Base-by-base conservation (phyloP, 2,329 filamentous ascomycete species). In the Fragosphaeria purpurea region DNA sequence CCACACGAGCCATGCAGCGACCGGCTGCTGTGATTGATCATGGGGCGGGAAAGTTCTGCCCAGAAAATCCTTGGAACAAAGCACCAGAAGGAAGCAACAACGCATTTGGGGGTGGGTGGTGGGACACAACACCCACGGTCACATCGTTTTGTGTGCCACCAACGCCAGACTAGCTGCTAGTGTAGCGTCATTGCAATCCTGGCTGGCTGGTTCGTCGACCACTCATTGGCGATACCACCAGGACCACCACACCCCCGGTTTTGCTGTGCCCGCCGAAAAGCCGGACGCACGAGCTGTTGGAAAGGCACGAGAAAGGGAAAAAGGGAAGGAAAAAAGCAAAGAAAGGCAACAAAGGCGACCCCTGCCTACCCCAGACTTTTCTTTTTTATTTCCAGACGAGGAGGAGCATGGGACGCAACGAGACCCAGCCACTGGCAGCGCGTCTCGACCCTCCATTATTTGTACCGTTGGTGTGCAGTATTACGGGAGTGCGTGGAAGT, bases 281-380 rank as follows among this genome's bases (percentile, higher is more conserved):
- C 47, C 47, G 41, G 35, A 13, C 41, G 22, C 22, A 22, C 22
- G 22, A 22, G 22, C 22, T 22, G 22, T 22, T 22, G 22, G 22
- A 22, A 22, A 22, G 22, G 22, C 22, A 22, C 22, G 3, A 22
- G 22, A 22, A 22, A 22, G 22, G 22, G 22, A 22, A 22, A 22
- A 22, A 22, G 22, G 22, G 22, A 22, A 22, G 22, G 3, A 22
- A 22, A 22, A 22, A 41, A 32, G n/a, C 46, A 34, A 12, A 31
- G 12, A 48, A 34, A 43, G 34, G 40, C 12, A 34, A 7, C 40
- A 38, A n/a, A 42, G 13, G 13, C 32, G 30, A 34, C 46, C 41
- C 48, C 42, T 47, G 46, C 44, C 41, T 55, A 52, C 54, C 54
- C 54, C 54, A 54, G 54, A 52, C 48, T 54, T 52, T 52, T 41